A percentile compares a stretch with the other conserved stretches of the same genome.
Conservation (phyloP, 345 rosid genomes). For the Trapa incisa region DNA sequence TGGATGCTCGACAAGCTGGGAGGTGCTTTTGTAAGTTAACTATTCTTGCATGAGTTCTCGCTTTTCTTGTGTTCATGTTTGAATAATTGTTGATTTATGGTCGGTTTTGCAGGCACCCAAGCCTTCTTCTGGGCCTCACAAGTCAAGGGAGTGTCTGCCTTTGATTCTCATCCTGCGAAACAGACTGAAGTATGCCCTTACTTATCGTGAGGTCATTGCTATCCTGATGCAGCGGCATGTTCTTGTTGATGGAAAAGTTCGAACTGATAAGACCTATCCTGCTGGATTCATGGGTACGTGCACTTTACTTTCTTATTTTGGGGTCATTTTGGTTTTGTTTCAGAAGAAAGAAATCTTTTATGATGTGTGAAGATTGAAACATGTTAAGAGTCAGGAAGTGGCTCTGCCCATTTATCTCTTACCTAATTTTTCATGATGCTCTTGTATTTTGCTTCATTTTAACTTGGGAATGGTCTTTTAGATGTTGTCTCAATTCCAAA, state of each 20-base stretch:
- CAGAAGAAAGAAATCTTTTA: neutral
- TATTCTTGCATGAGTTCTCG: neutral
- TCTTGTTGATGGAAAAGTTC: conserved; percentile 60
- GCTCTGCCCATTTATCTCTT: neutral
- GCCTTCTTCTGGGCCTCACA: conserved; percentile 86
- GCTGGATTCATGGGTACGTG: conserved; percentile 84
- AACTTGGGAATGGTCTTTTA: conserved; percentile 8
- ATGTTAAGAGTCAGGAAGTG: neutral
- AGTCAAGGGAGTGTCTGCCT: conserved; percentile 75
- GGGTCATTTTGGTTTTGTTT: neutral
- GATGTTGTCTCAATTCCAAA: conserved; percentile 84
- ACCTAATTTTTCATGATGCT: neutral
- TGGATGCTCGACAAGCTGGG: conserved; percentile 93
- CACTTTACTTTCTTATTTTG: neutral
- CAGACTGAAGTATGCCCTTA: too few species aligned
- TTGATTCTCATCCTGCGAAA: conserved; percentile 9
- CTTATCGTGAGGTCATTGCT: too few species aligned
- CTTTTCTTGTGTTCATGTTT: neutral
- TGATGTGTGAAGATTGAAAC: too few species aligned
- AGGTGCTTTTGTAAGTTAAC: conserved; percentile 56
- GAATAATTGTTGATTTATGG: neutral
- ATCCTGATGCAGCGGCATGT: too few species aligned
- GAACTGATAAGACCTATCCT: conserved; percentile 80
- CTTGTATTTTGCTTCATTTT: neutral
- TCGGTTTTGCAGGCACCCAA: conserved; percentile 51